Conservation (phyloP, 257 asterid genomes). For the Craterostigma plantagineum region DNA sequence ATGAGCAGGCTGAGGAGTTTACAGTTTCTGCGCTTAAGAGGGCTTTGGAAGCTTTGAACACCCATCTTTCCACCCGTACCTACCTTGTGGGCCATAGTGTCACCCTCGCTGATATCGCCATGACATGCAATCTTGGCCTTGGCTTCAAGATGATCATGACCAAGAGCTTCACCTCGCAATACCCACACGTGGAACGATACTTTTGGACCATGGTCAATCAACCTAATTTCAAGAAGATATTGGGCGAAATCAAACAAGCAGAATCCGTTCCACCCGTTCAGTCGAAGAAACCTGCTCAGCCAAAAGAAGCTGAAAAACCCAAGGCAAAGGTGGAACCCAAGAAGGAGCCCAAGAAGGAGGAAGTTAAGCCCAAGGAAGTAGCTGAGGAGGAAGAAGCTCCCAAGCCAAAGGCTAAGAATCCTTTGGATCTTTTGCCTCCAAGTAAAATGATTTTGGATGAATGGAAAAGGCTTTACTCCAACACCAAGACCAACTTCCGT, state of each 20-base stretch:
- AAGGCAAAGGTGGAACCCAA: constrained; percentile 56
- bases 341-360: constrained; percentile 38
- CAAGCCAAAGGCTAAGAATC: constrained; percentile 86
- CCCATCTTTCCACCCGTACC: constrained; percentile 61
- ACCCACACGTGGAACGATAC: constrained; percentile 86
- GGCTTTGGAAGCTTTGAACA: constrained; percentile 52
- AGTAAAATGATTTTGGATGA: constrained; percentile 81
- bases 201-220: constrained; percentile 83
- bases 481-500: constrained; percentile 86
- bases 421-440: constrained; percentile 89
- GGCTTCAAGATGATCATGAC: constrained; percentile 38
- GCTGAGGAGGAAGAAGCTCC: constrained; percentile 56
- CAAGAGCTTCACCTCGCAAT: constrained; percentile 73
- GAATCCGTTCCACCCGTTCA: constrained; percentile 47
- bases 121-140: constrained; percentile 29
- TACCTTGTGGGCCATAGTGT: constrained; percentile 77
- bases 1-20: constrained; percentile 54
- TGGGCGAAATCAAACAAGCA: constrained; percentile 48
- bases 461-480: constrained; percentile 96
- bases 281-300: constrained; percentile 57
- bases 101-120: constrained; percentile 65
- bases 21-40: constrained; percentile 52
- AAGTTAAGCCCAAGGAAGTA: constrained; percentile 25
- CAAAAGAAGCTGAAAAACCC: constrained; percentile 12
- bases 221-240: constrained; percentile 55